phyloP scores from a whole-genome alignment of 176 grass and related monocot species.

The Phyllostachys edulis region DNA sequence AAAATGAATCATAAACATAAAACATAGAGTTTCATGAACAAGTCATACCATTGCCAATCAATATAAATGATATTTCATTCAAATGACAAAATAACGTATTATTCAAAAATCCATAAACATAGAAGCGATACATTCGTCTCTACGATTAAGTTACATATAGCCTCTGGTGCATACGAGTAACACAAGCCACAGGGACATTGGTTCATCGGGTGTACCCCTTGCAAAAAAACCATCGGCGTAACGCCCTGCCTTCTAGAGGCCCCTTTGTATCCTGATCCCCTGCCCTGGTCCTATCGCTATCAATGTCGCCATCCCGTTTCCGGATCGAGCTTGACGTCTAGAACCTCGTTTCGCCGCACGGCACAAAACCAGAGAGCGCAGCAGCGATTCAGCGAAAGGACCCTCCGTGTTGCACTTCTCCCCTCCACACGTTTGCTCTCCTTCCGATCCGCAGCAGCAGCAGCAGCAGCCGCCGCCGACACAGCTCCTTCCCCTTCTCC shows the following conservation, averaged over 20 bases:
- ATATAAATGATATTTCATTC: no score
- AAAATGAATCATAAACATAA: no score
- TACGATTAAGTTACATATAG: no score
- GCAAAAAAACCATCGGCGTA: neutral
- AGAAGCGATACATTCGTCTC: no score
- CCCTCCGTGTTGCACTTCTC: conserved; percentile 1
- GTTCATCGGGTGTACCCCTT: neutral
- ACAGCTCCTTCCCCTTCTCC: neutral
- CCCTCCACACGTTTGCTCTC: conserved; percentile 44
- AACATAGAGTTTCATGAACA: no score
- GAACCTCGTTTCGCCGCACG: conserved; percentile 45
- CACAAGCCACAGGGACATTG: no score
- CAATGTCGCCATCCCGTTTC: neutral
- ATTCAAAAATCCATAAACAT: no score
- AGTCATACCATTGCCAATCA: no score
- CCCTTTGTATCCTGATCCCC: neutral
- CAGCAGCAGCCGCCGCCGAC: conserved; percentile 28
- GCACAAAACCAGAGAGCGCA: conserved; percentile 4
- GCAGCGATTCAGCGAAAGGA: neutral
- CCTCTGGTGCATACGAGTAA: no score
- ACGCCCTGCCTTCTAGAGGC: conserved; percentile 30
- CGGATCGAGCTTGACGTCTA: conserved; percentile 30
- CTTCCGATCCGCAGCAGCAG: conserved; percentile 2
- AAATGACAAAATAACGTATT: no score
- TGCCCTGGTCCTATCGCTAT: neutral